Base-by-base conservation (phyloP, 2,329 filamentous ascomycete species). In the Colletotrichum euphorbiae region DNA sequence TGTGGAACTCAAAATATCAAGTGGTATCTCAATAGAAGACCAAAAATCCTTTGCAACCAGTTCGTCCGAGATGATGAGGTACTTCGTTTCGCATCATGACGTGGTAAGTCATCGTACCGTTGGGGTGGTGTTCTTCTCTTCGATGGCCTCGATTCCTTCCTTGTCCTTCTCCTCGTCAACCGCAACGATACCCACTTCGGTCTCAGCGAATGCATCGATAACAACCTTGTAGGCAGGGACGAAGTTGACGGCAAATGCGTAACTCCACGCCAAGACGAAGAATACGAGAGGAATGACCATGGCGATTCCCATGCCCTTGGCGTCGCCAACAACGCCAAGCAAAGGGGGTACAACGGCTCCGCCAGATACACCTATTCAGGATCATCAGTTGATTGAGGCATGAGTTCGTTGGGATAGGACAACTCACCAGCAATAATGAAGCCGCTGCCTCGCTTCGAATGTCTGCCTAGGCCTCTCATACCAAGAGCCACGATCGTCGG, bases 361-460 rank as follows among this genome's bases (percentile, higher is more conserved):
- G 13, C 92, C 92, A 15, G 86, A 83, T 0, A 94, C 91, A 71
- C 90, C 91, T 4, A 11, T 7, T 15, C 3, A 83, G 90, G 2
- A 93, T 89, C 76, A 91, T 4, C 31, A 94, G 83, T 2, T 91
- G 91, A 21, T 24, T 13, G 8, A 21, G 4, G 3, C 13, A 8
- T 9, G 15, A 19, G n/a, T 38, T 28, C 28, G 8, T 3, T 40
- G 4, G 4, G 11, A 5, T 3, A 2, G 4, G 4, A 48, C 13
- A 2, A 42, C 66, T 82, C 0, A 85, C 86, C 84, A 1, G 81
- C 84, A 1, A 89, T 82, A 38, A 89, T 84, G 70, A 85, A 82
- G 1, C 91, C 91, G 2, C 89, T 90, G 1, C 92, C 92, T 69
- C 91, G 86, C 82, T 94, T 94, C 40, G 90, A 92, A 79, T 95